Evolutionary conservation across 805 yeast species (phyloP), one percentile per base, ranked within the genome.

Genomic region (Tetrapisispora namnaoensis): DNA sequence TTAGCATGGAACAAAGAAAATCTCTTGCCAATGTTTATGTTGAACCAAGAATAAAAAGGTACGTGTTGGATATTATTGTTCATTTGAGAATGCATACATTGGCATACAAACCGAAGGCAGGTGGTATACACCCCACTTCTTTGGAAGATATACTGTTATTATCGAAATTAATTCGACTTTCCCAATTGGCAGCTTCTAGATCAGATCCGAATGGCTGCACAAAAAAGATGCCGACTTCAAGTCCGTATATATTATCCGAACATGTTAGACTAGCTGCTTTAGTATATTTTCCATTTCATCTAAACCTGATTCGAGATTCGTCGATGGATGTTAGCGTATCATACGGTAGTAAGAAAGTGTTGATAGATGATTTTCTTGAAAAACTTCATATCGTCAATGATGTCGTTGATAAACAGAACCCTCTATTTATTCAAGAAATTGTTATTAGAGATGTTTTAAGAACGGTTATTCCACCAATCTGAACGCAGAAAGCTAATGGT

Each of bases 41-140:
- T 20, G 27, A 22, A 6, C 45, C 57, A 16, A 39, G 44, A 13
- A 35, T 57, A 11, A 44, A 41, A 39, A 67, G 80, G 10, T 82
- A 81, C 55, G 73, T 79, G 53, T 74, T 79, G 50, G 86, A 82
- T 59, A 70, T 82, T 7, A 66, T 78, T 36, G 70, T 81, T 2
- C 79, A 74, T 57, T 51, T 77, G 8, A 66, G 88, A 46, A 70
- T 75, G 58, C 83, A 81, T 55, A 59, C 86, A 45, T 70, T 80
- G 54, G 73, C 78, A 14, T 60, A 67, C 35, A 60, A 56, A 37
- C 59, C 60, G 13, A 61, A 57, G 45, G 67, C 63, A 3, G 75
- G 76, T 2, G 87, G 87, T 0, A 63, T 78, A 1, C 71, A 77
- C 8, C 75, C 83, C 0, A 63, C 61, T 41, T 67, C 79, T 1